Base-by-base conservation (phyloP, 2,329 filamentous ascomycete genomes). In the Didymella segeticola region DNA sequence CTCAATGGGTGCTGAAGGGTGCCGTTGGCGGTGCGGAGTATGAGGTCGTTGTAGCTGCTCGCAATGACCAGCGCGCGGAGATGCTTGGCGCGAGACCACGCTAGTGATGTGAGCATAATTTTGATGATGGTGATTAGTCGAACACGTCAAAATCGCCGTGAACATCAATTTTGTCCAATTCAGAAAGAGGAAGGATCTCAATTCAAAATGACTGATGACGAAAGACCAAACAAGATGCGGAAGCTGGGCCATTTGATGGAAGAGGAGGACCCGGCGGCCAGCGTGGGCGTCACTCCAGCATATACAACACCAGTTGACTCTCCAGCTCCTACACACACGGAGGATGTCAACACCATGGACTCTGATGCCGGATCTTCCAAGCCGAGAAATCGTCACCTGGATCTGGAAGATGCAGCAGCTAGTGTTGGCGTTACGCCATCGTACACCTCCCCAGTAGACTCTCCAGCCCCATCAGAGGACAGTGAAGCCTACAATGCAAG, bases 151-250 rank as follows among this genome's bases (percentile, higher is more conserved):
- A 17, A 19, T 31, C 43, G 19, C 14, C 43, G 29, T 36, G 22
- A 38, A 49, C 51, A 42, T 39, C 51, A 41, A 34, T 45, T 41
- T 22, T 14, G 23, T 7, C 41, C 51, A 45, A 54, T 49, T 41
- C n/a, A 41, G 26, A 17, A 29, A 46, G 23, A 23, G 17, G 20
- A 47, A 36, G 31, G 7, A 45, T 25, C 20, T 20, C 17, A n/a
- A 30, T 33, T 7, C 30, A 33, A 74, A 58, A 86, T 85, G 83
- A 82, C 82, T 50, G 77, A 76, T 33, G 81, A 82, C 53, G 83
- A 83, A 57, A 74, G 83, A 41, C 83, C 83, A 7, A 69, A 76
- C 2, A 86, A 86, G 66, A 73, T 84, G 53, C 73, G 79, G 43
- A 86, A 86, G 72, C 63, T 83, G 26, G 78, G 75, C 25, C 74